These are phyloP conservation scores for Colletotrichum tofieldiae DNA, from an alignment of 2,329 filamentous ascomycete genomes.

Conservation along the genomic window DNA sequence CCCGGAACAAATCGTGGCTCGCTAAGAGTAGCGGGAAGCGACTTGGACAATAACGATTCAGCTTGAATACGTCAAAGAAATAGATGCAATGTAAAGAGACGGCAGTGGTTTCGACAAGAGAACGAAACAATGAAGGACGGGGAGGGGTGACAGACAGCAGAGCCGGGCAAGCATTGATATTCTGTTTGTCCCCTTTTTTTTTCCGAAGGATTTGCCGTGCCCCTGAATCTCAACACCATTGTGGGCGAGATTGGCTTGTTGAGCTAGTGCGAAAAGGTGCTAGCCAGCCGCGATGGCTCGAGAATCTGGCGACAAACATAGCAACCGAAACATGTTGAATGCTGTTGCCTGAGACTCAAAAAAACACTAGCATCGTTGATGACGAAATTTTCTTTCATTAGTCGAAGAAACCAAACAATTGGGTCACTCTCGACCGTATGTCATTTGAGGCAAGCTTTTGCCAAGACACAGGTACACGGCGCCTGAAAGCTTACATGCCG, in stretches of 20 bases:
- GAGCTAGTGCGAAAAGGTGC: not conserved
- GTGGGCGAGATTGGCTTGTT: not conserved
- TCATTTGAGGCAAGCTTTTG: not conserved
- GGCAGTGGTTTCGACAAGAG: not conserved
- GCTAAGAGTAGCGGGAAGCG: not conserved
- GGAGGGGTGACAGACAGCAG: not conserved
- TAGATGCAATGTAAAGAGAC: not conserved
- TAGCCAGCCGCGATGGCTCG: not conserved
- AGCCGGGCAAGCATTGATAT: not conserved
- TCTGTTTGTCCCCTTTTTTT: not conserved
- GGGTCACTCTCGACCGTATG: too few species aligned
- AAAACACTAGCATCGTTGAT: not conserved
- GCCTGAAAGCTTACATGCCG: not conserved
- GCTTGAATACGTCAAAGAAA: not conserved
- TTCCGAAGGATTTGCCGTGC: not conserved
- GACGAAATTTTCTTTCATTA: not conserved
- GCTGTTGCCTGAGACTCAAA: not conserved
- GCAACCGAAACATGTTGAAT: not conserved
- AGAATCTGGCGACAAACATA: not conserved
- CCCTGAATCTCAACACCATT: constrained; percentile 1
- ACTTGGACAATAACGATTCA: not conserved
- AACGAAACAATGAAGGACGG: not conserved
- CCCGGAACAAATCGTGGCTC: not conserved
- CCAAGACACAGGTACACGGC: not conserved
- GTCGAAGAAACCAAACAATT: too few species aligned